Percentiles rank a stretch among this genome's conserved stretches.
These are phyloP conservation scores for Asterochloris sp. DNA, from an alignment of 139 green algal species.

Conservation along the genomic window DNA sequence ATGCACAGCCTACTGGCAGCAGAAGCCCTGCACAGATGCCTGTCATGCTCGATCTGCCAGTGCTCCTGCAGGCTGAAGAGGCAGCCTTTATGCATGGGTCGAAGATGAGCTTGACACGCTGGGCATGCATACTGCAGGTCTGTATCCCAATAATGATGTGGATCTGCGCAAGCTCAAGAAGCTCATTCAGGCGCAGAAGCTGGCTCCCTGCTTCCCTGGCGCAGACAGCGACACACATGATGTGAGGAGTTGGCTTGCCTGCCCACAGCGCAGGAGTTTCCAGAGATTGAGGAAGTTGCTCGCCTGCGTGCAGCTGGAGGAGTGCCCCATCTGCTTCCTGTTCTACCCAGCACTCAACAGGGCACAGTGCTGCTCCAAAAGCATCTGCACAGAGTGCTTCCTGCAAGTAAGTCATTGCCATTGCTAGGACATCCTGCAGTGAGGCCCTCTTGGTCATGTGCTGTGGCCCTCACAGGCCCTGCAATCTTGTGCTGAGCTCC, in stretches of 20 bases:
- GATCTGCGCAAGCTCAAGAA: slow-evolving; percentile 12
- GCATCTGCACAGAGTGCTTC: slow-evolving; percentile 64
- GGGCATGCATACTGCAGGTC: too few species aligned
- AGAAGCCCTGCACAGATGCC: too few species aligned
- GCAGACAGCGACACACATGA: slow-evolving; percentile 1
- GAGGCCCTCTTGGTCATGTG: not conserved
- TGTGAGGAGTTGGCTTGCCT: not conserved
- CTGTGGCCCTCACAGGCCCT: not conserved
- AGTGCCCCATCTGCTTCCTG: slow-evolving; percentile 67
- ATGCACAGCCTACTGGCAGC: too few species aligned
- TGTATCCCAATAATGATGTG: slow-evolving; percentile 4
- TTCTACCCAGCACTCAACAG: slow-evolving; percentile 58
- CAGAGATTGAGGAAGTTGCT: not conserved
- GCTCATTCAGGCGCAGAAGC: slow-evolving; percentile 6
- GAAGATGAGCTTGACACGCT: too few species aligned
- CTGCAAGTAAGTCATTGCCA: slow-evolving; percentile 27
- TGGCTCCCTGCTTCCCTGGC: slow-evolving; percentile 12
- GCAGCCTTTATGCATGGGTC: too few species aligned
- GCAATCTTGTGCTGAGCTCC: not conserved
- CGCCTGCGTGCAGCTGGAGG: slow-evolving; percentile 28
- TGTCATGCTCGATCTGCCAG: too few species aligned
- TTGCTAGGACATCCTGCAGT: not conserved
- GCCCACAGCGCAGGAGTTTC: not conserved
- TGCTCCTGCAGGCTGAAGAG: too few species aligned
- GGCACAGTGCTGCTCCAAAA: slow-evolving; percentile 47